Conservation (phyloP, 768 basidiomycete genomes). For the Lentinula guzmanii region DNA sequence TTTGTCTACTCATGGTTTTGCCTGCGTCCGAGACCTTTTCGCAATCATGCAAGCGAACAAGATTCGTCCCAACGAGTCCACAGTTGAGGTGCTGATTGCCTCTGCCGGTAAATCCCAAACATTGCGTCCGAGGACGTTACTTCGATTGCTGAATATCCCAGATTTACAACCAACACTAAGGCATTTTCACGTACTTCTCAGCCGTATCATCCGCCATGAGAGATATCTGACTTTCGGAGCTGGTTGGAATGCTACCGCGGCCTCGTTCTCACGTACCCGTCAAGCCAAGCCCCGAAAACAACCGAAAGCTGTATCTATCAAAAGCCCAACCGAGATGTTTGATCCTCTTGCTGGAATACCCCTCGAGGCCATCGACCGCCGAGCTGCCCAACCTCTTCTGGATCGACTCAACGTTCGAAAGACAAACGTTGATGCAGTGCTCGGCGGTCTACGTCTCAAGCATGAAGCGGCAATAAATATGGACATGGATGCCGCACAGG, state of each 20-base stretch:
- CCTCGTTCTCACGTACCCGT: conserved; percentile 28
- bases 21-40: conserved; percentile 39
- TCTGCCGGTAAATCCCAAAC: conserved; percentile 40
- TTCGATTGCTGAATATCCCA: conserved; percentile 40
- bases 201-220: conserved; percentile 46
- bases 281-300: conserved; percentile 11
- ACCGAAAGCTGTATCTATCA: conserved; percentile 14
- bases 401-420: conserved; percentile 39
- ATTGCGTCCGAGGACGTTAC: conserved; percentile 38
- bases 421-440: conserved; percentile 36
- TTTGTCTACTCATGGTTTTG: conserved; percentile 42
- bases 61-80: conserved; percentile 47
- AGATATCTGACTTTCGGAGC: conserved; percentile 34
- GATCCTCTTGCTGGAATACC: conserved; percentile 46
- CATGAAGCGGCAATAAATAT: conserved; percentile 50
- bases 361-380: conserved; percentile 18
- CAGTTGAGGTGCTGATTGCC: conserved; percentile 48
- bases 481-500: conserved; percentile 45
- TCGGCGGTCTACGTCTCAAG: conserved; percentile 56
- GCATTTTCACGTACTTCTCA: conserved; percentile 53
- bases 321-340: conserved; percentile 23
- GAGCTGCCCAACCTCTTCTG: conserved; percentile 8
- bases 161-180: conserved; percentile 41
- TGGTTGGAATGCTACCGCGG: conserved; percentile 41
- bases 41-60: conserved; percentile 47